Evolutionary conservation across 345 rosid genomes (phyloP).

Genomic region (Rubroshorea leprosula): DNA sequence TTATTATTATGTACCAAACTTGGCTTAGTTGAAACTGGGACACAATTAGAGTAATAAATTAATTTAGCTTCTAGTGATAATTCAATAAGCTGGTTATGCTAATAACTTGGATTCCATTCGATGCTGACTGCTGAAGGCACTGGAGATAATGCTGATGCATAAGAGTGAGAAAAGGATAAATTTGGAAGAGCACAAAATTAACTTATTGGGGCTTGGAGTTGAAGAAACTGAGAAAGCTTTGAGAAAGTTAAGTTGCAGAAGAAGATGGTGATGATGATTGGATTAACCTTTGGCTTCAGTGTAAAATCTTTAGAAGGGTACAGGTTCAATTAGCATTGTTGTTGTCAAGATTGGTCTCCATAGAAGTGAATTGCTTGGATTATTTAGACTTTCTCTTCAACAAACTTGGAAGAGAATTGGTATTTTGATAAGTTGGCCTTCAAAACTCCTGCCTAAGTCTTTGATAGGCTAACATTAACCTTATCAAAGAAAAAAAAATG

Average conservation of each 20-base stretch:
- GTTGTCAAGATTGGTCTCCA: not conserved
- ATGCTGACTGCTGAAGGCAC: not conserved
- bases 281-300: not conserved
- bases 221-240: not conserved
- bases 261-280: not conserved
- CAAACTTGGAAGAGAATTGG: not conserved
- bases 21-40: no score
- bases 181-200: not conserved
- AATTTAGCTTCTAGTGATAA: not conserved
- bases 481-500: no score
- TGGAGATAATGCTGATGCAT: not conserved
- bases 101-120: not conserved
- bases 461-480: not conserved
- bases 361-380: not conserved
- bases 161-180: not conserved
- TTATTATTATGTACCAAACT: no score
- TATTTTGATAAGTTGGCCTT: not conserved
- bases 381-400: not conserved
- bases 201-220: constrained; percentile 2
- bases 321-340: not conserved
- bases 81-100: not conserved
- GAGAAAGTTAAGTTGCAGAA: not conserved
- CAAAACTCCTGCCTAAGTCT: not conserved
- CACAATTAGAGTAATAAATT: not conserved
- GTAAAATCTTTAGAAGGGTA: not conserved